phyloP scores from a whole-genome alignment of 1,284 basidiomycete species.

The Fistulina hepatica region DNA sequence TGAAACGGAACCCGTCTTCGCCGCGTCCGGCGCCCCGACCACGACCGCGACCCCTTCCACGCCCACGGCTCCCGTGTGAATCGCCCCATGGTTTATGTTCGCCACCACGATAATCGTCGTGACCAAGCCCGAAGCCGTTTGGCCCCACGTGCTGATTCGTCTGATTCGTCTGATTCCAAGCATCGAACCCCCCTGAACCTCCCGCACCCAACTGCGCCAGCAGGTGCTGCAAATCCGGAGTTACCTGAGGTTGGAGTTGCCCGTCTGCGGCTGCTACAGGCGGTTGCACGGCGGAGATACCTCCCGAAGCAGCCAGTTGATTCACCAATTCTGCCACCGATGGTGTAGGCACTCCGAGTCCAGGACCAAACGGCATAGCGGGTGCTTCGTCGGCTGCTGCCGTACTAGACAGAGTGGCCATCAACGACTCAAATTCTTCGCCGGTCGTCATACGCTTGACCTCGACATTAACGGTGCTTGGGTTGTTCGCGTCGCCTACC shows the following conservation, averaged over 20 bases:
- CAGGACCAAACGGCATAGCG: background rate
- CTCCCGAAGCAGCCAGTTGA: conserved; percentile 36
- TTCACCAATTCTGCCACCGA: conserved; percentile 61
- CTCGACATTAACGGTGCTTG: conserved; percentile 42
- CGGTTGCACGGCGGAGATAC: conserved; percentile 30
- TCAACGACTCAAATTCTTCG: conserved; percentile 42
- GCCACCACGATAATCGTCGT: conserved; percentile 34
- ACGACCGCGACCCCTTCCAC: conserved; percentile 41
- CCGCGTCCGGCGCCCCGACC: conserved; percentile 34
- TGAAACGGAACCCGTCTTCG: conserved; percentile 55
- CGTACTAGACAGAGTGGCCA: conserved; percentile 14
- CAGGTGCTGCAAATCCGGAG: conserved; percentile 54
- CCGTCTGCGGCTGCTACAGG: conserved; percentile 47
- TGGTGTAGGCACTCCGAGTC: too few relatives aligned
- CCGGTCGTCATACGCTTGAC: conserved; percentile 58
- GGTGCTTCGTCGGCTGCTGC: conserved; percentile 11
- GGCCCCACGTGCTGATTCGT: conserved; percentile 5
- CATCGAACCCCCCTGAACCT: background rate
- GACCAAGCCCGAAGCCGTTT: conserved; percentile 16
- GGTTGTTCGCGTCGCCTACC: too few relatives aligned
- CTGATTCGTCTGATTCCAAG: conserved; percentile 5
- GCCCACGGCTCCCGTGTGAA: conserved; percentile 33
- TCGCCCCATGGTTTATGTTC: conserved; percentile 30
- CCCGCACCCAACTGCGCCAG: conserved; percentile 36
- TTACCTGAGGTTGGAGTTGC: too few relatives aligned